These are phyloP conservation scores for Wickerhamiella azyma DNA, from an alignment of 805 yeast species.

Conservation along the genomic window DNA sequence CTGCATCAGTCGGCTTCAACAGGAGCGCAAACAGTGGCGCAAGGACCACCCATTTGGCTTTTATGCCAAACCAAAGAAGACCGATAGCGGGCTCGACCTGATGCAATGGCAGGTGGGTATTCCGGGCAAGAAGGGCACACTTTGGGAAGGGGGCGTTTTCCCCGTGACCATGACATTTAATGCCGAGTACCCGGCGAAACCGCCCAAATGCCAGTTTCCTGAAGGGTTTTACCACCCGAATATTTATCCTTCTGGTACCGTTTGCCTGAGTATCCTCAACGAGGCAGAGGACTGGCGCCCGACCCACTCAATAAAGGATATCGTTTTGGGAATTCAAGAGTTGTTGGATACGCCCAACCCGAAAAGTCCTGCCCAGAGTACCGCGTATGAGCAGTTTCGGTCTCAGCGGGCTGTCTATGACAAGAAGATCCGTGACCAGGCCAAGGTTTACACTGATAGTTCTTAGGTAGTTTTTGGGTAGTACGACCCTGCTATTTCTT, in stretches of 20 bases:
- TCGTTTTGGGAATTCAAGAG: slow-evolving; percentile 85
- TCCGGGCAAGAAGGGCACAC: slow-evolving; percentile 78
- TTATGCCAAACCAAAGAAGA: slow-evolving; percentile 76
- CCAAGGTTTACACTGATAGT: slow-evolving; percentile 39
- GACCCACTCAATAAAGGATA: slow-evolving; percentile 80
- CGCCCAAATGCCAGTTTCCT: slow-evolving; percentile 87
- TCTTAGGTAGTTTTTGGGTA: no score
- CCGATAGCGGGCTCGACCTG: slow-evolving; percentile 78
- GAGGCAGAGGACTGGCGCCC: slow-evolving; percentile 98
- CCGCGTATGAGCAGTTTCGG: slow-evolving; percentile 58
- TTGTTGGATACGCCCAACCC: slow-evolving; percentile 83
- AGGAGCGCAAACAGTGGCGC: slow-evolving; percentile 96
- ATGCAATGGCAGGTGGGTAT: slow-evolving; percentile 89
- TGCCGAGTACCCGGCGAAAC: slow-evolving; percentile 85
- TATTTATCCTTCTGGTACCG: slow-evolving; percentile 94
- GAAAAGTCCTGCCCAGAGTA: slow-evolving; percentile 93
- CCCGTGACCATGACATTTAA: slow-evolving; percentile 76
- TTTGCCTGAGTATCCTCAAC: slow-evolving; percentile 82
- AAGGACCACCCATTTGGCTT: slow-evolving; percentile 98
- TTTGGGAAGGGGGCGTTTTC: slow-evolving; percentile 84
- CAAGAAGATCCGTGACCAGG: slow-evolving; percentile 68
- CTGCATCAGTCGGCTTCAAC: slow-evolving; percentile 74
- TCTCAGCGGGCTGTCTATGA: slow-evolving; percentile 57
- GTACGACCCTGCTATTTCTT: no score
- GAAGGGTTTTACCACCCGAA: slow-evolving; percentile 91